These are phyloP conservation scores for Thielaviopsis punctulata DNA, from an alignment of 2,329 filamentous ascomycete genomes.

Conservation along the genomic window DNA sequence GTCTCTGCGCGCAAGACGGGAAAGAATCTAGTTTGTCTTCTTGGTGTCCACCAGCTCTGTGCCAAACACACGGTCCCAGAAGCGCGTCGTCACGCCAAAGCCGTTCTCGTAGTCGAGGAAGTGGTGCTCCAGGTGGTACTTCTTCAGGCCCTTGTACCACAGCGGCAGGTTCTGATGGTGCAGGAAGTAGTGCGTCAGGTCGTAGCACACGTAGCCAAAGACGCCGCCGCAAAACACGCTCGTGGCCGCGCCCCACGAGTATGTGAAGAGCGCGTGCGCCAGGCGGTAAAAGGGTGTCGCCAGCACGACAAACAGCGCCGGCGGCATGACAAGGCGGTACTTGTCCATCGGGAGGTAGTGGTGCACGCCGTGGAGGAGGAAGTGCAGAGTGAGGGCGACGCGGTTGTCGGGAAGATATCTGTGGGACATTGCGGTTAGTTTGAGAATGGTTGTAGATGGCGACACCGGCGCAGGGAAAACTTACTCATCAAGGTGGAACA, in stretches of 20 bases:
- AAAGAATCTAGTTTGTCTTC: conserved; percentile 5
- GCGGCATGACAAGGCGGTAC: conserved; percentile 93
- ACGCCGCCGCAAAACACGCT: conserved; percentile 77
- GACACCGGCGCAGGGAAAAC: conserved; percentile 19
- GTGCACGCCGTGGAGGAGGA: conserved; percentile 89
- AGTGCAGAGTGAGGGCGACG: conserved; percentile 71
- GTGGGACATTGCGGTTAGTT: conserved; percentile 17
- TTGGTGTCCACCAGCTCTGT: conserved; percentile 45
- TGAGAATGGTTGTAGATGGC: not conserved
- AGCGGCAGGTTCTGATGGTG: conserved; percentile 83
- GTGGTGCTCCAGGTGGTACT: conserved; percentile 92
- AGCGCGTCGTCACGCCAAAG: conserved; percentile 87
- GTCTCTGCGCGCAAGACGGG: not conserved
- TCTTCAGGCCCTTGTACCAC: conserved; percentile 87
- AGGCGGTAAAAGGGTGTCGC: conserved; percentile 86
- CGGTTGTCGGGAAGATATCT: conserved; percentile 85
- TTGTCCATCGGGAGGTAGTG: conserved; percentile 99
- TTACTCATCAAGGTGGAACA: conserved; percentile 89
- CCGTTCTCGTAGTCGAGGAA: conserved; percentile 97
- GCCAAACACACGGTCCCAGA: conserved; percentile 89
- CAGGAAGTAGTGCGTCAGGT: conserved; percentile 95
- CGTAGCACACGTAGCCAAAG: conserved; percentile 92
- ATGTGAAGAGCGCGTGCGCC: conserved; percentile 65
- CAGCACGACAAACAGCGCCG: conserved; percentile 66
- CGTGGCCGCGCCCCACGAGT: conserved; percentile 67